Base-by-base conservation (phyloP, 352 stramenopile species). In the Phytophthora sansomeana region DNA sequence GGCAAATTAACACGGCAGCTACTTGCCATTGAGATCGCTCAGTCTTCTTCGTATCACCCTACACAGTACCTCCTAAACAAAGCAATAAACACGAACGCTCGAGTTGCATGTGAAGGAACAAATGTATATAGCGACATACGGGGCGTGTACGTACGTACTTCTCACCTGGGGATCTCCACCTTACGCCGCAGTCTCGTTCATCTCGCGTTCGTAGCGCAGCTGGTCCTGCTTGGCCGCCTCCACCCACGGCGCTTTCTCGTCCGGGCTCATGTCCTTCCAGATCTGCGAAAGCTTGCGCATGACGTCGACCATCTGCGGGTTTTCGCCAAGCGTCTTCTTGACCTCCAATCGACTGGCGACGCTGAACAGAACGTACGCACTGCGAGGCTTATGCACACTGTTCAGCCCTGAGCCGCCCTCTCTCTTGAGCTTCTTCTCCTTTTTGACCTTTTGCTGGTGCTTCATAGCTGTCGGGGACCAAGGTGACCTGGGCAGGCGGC, bases 401-500 rank as follows among this genome's bases (percentile, higher is more conserved):
- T 29, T 66, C 44, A 77, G n/a, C 6, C 29, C 28, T 33, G 59
- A 44, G 29, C 39, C 26, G 39, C 56, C 68, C 47, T 81, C 69
- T 44, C 51, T 71, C 50, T 78, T 84, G 14, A 59, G 10, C 57
- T 78, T 85, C 51, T 87, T 87, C 43, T 84, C 73, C 59, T 85
- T 89, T 44, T 87, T 86, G 26, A 74, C 30, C 32, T 83, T 83
- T 39, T 66, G 64, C 21, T 79, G 65, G 38, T 87, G 80, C 53
- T 92, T 92, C 83, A 92, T 90, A 1, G 81, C 82, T 0, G 77
- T 87, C 8, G 81, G 81, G 3, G 81, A 91, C 82, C 81, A 91
- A 21, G 81, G 80, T 3, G 77, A 88, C 52, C 87, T 80, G 1
- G 83, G 81, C 6, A 92, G 30, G 13, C 82, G 83, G 9, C 50